Base-by-base conservation (phyloP, 257 asterid species). In the Osmanthus fragrans region DNA sequence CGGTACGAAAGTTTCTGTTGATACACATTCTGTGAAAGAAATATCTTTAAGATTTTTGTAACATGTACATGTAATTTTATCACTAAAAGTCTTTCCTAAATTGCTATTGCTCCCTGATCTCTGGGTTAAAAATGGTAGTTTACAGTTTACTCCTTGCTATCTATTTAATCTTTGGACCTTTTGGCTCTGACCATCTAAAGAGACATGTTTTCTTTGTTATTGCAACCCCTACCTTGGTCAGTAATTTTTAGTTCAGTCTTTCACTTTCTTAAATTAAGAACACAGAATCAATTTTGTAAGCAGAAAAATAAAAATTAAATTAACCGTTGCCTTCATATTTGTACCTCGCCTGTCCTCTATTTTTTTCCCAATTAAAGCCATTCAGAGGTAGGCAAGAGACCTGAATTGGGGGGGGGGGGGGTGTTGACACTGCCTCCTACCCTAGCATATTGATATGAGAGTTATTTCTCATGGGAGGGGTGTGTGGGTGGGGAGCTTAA, bases 1-100 rank as follows among this genome's bases (percentile, higher is more conserved):
- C 96, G 56, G 99, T 95, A 91, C 47, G 86, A 63, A 56, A 66
- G 34, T 73, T 42, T 76, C 45, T 73, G 30, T 72, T 76, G 65
- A 56, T 5, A 58, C 60, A 36, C 75, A 56, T 18, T 49, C 73
- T 56, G 27, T 34, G 49, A 21, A 75, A 71, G 76, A 63, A 54
- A 71, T 34, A 69, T 80, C 40, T 33, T 72, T 40, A 10, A 3
- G 29, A n/a, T 21, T 7, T 56, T 56, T 21, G 64, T 56, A 21
- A 56, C 29, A 19, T 5, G 65, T 29, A 56, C 27, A 2, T 56
- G 9, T 56, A 56, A 7, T 56, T 51, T 4, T 65, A 67, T 47
- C 23, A 39, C 15, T 15, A 75, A 70, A 40, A 70, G 5, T 66
- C 63, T 51, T 51, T 72, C 34, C 51, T 32, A 34, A 67, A 15